Evolutionary conservation across 2,329 filamentous ascomycete genomes (phyloP).

Genomic region (Penicillium janthinellum): DNA sequence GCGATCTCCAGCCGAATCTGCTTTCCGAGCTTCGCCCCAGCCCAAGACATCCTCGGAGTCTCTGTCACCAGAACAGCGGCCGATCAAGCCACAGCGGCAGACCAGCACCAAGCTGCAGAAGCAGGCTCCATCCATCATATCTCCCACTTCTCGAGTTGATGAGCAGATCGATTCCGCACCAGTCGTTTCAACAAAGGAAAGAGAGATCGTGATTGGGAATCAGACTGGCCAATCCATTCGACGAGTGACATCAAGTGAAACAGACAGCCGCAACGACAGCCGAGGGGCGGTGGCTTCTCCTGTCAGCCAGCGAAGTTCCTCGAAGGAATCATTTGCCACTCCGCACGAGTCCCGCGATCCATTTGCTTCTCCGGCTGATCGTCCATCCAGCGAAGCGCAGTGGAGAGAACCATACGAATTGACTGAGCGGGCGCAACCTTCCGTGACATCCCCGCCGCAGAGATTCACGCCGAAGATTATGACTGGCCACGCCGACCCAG

Average conservation of each 20-base stretch:
- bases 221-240: conserved; percentile 36
- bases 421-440: conserved; percentile 23
- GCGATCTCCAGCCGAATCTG: conserved; percentile 63
- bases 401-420: conserved; percentile 18
- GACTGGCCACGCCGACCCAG: conserved; percentile 24
- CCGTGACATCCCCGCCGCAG: conserved; percentile 34
- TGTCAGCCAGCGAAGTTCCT: conserved; percentile 23
- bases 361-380: conserved; percentile 28
- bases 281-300: conserved; percentile 25
- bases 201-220: conserved; percentile 23
- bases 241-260: conserved; percentile 36
- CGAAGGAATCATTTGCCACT: conserved; percentile 28
- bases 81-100: conserved; percentile 54
- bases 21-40: conserved; percentile 45
- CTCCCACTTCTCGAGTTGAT: conserved; percentile 13
- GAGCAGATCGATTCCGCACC: not conserved
- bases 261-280: conserved; percentile 27
- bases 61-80: conserved; percentile 40
- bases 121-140: conserved; percentile 54
- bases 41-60: conserved; percentile 50
- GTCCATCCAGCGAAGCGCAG: conserved; percentile 24
- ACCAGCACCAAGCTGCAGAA: conserved; percentile 70
- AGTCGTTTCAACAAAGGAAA: conserved; percentile 28
- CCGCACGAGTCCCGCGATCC: conserved; percentile 18
- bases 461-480: conserved; percentile 28